phyloP scores from a whole-genome alignment of 2,329 filamentous ascomycete genomes.

The Pyrenochaeta sp. region DNA sequence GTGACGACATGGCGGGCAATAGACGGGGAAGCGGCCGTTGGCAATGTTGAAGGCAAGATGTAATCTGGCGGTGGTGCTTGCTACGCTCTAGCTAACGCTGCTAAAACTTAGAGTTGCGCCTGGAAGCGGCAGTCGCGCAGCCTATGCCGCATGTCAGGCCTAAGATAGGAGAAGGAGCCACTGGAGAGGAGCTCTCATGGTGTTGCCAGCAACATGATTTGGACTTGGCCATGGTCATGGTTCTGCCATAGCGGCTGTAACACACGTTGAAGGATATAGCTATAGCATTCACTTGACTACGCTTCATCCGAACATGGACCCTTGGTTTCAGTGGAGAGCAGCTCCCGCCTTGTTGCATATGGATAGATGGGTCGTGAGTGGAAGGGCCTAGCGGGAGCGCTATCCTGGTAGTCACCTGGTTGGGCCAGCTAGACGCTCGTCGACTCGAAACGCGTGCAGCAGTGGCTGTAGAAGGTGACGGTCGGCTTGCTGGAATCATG shows the following conservation, averaged over 20 bases:
- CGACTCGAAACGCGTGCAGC: not conserved
- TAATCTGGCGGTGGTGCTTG: not conserved
- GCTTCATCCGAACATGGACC: no score
- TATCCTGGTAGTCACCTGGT: not conserved
- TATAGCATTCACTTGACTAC: not conserved
- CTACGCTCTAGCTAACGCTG: not conserved
- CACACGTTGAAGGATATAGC: no score
- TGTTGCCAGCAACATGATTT: not conserved
- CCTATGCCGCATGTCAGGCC: not conserved
- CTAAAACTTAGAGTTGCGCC: not conserved
- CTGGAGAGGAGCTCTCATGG: not conserved
- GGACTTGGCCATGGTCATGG: not conserved
- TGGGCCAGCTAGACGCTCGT: not conserved
- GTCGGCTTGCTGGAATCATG: not conserved
- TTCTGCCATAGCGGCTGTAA: no score
- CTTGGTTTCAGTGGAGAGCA: not conserved
- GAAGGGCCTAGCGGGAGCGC: not conserved
- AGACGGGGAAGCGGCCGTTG: not conserved
- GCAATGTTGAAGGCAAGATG: slow-evolving; percentile 1
- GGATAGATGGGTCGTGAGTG: not conserved
- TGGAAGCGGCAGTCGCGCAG: not conserved
- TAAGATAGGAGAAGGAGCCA: not conserved
- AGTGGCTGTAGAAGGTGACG: not conserved
- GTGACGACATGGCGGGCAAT: slow-evolving; percentile 1
- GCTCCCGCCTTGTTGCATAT: not conserved